Evolutionary conservation across 495 filamentous ascomycete species (phyloP), one percentile per base, ranked within the genome.

Genomic region (Lichenothelia convexa): DNA sequence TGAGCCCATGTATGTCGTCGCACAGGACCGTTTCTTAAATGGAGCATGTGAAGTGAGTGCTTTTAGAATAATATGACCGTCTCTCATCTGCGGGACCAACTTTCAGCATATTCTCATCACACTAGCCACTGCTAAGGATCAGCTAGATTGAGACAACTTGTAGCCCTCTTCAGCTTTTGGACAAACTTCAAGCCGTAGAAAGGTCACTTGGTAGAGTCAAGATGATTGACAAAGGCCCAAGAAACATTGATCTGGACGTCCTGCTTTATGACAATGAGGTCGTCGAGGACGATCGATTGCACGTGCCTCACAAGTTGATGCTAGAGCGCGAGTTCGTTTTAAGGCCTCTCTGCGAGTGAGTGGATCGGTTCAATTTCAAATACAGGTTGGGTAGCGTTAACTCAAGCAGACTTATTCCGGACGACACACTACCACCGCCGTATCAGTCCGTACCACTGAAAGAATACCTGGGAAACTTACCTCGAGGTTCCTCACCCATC

Each of bases 181-280:
- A 86, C 45, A 57, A 68, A 23, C 67, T 97, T 2, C 86, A 97
- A 47, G 63, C 65, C 21, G 85, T 94, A 42, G 89, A 97, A 47
- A 73, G 71, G 32, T 49, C 49, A 0, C 61, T 95, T 17, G 85
- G 86, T 1, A 67, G 89, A 38, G 68, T 70, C 38, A 93, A 93
- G 55, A 46, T 80, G 23, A 73, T 94, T 34, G 84, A 92, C 41
- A 97, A 97, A 48, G 89, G 89, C 0, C 89, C 89, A 12, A 71
- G 89, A 0, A 86, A 77, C 40, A 91, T 97, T 29, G 89, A 97
- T 48, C 65, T 97, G 12, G 89, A 97, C 47, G 89, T 97, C 38
- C 63, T 97, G 3, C 64, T 95, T 3, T 93, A 93, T 46, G 79
- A 81, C 40, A 62, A 80, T 33, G 50, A 76, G 38, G 62, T 57